Evolutionary conservation across 306 rosid species (phyloP), one percentile per base, ranked within the genome.

Genomic region (Corylus americana): DNA sequence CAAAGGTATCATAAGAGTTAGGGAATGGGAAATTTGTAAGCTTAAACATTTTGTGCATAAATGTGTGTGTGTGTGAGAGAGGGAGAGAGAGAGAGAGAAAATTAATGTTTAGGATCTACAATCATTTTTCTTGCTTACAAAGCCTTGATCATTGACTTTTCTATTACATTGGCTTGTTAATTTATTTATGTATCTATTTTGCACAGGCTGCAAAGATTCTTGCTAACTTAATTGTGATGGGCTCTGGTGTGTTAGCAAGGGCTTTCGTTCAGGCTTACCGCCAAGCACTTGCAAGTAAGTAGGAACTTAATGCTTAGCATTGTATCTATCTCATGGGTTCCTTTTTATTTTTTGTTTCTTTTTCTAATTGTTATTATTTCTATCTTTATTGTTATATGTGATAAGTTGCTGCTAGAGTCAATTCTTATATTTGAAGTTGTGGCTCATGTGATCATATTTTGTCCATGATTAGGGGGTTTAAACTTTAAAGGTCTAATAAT

Each of bases 201-300:
- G 35, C 80, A 62, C 96, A 94, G 98, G 98, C 97, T 76, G 85
- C 96, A 27, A 94, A 86, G 90, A 83, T 94, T 86, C 91, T 94
- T 42, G 96, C 94, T 7, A 94, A 90, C 83, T 84, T 94, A 71
- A 66, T 94, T 64, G 91, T 94, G 64, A 87, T 89, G 92, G 97
- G 98, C 5, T 90, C 94, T 68, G 90, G 92, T 71, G 87, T 92
- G 72, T 77, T 94, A 87, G 96, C 88, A 27, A 88, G 91, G 86
- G 98, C 96, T 73, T 77, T 94, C 42, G 85, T 87, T 74, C 94
- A 88, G 79, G 98, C 97, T 49, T 94, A 92, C 80, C 98, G 92
- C 81, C 94, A 92, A 83, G 98, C 97, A 0, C 88, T 94, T 78
- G 13, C 90, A 9, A 92, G 98, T 94, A 86, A 86, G 94, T 54